These are phyloP conservation scores for Annulohypoxylon maeteangense DNA, from an alignment of 495 filamentous ascomycete genomes.

Conservation along the genomic window DNA sequence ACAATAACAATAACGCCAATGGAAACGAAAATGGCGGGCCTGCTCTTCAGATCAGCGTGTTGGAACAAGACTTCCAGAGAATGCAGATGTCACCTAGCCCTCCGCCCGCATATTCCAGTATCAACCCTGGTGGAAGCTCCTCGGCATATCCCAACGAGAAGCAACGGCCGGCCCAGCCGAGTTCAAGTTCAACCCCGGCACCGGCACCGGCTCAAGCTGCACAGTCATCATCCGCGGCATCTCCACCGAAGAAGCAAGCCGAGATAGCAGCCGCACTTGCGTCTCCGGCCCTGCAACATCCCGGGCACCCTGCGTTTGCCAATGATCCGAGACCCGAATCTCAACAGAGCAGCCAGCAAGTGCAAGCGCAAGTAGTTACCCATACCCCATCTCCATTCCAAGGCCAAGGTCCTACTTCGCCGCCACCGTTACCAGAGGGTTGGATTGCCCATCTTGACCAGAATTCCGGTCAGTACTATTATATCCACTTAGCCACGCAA, in stretches of 20 bases:
- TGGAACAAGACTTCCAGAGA: constrained; percentile 88
- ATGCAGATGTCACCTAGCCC: constrained; percentile 86
- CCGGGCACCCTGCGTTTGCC: constrained; percentile 84
- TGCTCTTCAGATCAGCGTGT: constrained; percentile 64
- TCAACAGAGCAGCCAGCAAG: constrained; percentile 55
- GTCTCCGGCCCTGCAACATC: constrained; percentile 63
- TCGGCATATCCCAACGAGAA: constrained; percentile 84
- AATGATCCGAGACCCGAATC: constrained; percentile 71
- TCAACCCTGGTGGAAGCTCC: constrained; percentile 62
- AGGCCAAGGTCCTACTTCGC: constrained; percentile 76
- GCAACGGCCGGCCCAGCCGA: constrained; percentile 56
- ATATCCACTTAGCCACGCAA: constrained; percentile 95
- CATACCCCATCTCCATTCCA: constrained; percentile 61
- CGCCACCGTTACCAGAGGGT: constrained; percentile 93
- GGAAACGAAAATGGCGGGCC: constrained; percentile 29
- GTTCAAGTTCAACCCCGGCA: constrained; percentile 53
- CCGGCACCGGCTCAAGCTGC: constrained; percentile 49
- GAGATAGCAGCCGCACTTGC: constrained; percentile 54
- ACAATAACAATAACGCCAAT: constrained; percentile 7
- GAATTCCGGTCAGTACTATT: constrained; percentile 97
- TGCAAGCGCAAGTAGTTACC: constrained; percentile 55
- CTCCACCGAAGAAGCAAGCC: constrained; percentile 61
- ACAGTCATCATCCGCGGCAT: constrained; percentile 55
- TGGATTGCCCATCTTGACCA: constrained; percentile 98
- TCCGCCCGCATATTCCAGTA: constrained; percentile 90